Conservation (phyloP, 306 rosid species). For the Geum urbanum region DNA sequence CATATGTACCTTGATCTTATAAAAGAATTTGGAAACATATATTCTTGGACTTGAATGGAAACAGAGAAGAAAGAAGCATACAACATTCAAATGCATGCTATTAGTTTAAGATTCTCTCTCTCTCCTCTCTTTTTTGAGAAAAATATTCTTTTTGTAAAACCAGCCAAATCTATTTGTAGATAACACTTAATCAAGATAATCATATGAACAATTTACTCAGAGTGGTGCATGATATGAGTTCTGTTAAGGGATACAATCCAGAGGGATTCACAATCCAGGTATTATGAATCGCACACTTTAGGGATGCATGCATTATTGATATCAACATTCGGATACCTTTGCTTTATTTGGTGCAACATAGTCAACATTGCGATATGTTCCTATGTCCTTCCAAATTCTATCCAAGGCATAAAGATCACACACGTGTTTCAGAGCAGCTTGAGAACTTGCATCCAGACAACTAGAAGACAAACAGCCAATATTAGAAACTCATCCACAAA, state of each 20-base stretch:
- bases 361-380: conserved; percentile 96
- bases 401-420: conserved; percentile 97
- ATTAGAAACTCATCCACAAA: conserved; percentile 21
- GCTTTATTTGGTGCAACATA: conserved; percentile 97
- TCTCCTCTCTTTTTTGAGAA: no score
- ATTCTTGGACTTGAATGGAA: neutral
- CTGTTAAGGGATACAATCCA: neutral
- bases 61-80: neutral
- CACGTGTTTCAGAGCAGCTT: conserved; percentile 75
- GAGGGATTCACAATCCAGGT: no score
- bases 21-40: neutral
- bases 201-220: neutral
- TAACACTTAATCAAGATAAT: neutral
- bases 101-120: neutral
- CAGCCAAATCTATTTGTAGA: neutral
- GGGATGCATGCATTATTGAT: neutral
- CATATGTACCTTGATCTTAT: neutral
- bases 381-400: conserved; percentile 93
- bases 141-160: neutral
- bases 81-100: neutral
- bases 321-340: conserved; percentile 46
- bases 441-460: conserved; percentile 70
- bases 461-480: conserved; percentile 37
- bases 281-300: no score
- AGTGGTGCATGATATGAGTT: neutral